Evolutionary conservation across 2,329 filamentous ascomycete species (phyloP).

Genomic region (Aspergillus brunneoviolaceus): DNA sequence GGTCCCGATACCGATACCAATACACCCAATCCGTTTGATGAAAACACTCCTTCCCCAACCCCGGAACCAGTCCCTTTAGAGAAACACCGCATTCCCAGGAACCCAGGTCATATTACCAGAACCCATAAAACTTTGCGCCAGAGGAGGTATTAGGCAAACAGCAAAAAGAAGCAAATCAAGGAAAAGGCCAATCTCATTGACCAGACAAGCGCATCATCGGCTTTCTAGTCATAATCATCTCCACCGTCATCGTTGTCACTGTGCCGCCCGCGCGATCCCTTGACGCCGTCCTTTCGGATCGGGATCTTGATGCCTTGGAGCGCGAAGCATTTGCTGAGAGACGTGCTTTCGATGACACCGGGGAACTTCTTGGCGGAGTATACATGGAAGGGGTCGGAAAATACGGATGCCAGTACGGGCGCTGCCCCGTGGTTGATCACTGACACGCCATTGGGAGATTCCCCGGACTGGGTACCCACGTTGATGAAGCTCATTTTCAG

Average conservation of each 20-base stretch:
- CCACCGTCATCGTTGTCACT: conserved; percentile 36
- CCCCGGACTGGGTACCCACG: conserved; percentile 58
- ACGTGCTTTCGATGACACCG: conserved; percentile 90
- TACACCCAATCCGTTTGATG: conserved; percentile 22
- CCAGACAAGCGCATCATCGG: neutral
- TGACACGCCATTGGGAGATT: conserved; percentile 41
- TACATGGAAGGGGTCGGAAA: conserved; percentile 87
- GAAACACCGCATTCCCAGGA: conserved; percentile 18
- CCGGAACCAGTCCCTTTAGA: conserved; percentile 14
- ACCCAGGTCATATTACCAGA: neutral
- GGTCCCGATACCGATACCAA: conserved; percentile 32
- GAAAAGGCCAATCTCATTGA: neutral
- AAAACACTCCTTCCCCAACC: conserved; percentile 26
- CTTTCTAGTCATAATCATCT: conserved; percentile 31
- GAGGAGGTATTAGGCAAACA: conserved; percentile 2
- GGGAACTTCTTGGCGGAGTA: conserved; percentile 98
- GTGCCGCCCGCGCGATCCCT: conserved; percentile 37
- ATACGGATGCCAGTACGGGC: conserved; percentile 79
- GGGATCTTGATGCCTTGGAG: conserved; percentile 95
- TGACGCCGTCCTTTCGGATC: conserved; percentile 79
- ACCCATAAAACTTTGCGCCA: conserved; percentile 3
- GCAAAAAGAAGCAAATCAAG: neutral
- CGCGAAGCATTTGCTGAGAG: conserved; percentile 88
- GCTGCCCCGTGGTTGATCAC: conserved; percentile 72
- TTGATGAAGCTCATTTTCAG: conserved; percentile 80